These are phyloP conservation scores for Dichotomopilus funicola DNA, from an alignment of 2,329 filamentous ascomycete species.

Conservation along the genomic window DNA sequence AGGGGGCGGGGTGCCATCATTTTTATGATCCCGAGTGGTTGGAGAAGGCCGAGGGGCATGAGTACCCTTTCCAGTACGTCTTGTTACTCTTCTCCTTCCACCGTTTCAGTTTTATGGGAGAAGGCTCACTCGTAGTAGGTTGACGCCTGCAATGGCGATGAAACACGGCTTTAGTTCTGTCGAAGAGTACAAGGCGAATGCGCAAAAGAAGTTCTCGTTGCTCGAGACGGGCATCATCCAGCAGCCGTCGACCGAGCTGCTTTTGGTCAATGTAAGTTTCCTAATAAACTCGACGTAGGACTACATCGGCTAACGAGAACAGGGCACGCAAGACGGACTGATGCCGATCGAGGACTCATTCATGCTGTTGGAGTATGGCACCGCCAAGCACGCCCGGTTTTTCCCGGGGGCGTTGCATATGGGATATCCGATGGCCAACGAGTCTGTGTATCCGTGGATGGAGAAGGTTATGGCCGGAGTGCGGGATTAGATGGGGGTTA, in stretches of 20 bases:
- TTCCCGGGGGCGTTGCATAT: slow-evolving; percentile 57
- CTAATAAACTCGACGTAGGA: background rate
- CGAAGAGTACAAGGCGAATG: slow-evolving; percentile 48
- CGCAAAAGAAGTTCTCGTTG: slow-evolving; percentile 56
- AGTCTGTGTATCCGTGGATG: slow-evolving; percentile 55
- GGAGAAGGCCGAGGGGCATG: slow-evolving; percentile 55
- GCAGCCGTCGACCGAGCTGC: slow-evolving; percentile 47
- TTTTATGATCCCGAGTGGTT: slow-evolving; percentile 57
- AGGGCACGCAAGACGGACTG: slow-evolving; percentile 57
- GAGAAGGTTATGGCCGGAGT: slow-evolving; percentile 43
- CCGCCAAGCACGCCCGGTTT: slow-evolving; percentile 59
- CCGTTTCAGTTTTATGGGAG: background rate
- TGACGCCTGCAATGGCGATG: slow-evolving; percentile 49
- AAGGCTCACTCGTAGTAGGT: slow-evolving; percentile 26
- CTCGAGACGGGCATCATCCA: slow-evolving; percentile 53
- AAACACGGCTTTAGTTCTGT: slow-evolving; percentile 56
- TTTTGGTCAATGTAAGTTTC: slow-evolving; percentile 52
- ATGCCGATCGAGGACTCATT: slow-evolving; percentile 64
- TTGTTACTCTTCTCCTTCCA: slow-evolving; percentile 19
- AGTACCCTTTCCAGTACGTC: slow-evolving; percentile 53
- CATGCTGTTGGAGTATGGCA: slow-evolving; percentile 57
- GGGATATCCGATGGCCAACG: slow-evolving; percentile 59
- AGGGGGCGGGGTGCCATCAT: slow-evolving; percentile 57
- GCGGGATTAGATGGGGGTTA: slow-evolving; percentile 4
- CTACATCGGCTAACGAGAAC: slow-evolving; percentile 1